Percentiles rank a stretch among this genome's conserved stretches.
Conservation (phyloP, 805 yeast genomes). For the Metschnikowia gruessii region DNA sequence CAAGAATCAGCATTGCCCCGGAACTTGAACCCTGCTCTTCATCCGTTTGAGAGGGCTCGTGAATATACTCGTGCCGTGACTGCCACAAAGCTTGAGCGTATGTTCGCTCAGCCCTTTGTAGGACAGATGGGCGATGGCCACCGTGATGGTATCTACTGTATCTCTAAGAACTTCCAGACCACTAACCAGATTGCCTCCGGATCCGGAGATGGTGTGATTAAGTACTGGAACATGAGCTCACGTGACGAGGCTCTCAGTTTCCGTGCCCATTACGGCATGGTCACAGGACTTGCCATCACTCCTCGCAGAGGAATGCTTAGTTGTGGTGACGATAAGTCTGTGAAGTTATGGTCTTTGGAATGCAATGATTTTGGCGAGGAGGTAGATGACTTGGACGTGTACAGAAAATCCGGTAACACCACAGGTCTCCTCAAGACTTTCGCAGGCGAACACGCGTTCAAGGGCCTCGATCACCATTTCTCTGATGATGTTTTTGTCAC, state of each 20-base stretch:
- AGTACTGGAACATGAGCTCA: conserved; percentile 87
- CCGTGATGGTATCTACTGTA: conserved; percentile 85
- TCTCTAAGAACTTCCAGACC: conserved; percentile 72
- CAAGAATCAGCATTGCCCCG: conserved; percentile 87
- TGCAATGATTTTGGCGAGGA: conserved; percentile 48
- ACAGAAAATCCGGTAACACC: conserved; percentile 24
- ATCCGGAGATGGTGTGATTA: conserved; percentile 91
- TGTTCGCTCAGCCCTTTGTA: conserved; percentile 97
- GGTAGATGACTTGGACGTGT: conserved; percentile 31
- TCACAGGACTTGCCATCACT: conserved; percentile 75
- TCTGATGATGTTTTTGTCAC: conserved; percentile 75
- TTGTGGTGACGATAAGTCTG: conserved; percentile 87
- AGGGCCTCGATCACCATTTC: conserved; percentile 82
- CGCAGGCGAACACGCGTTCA: conserved; percentile 80
- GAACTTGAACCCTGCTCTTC: conserved; percentile 88
- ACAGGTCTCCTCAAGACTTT: conserved; percentile 73
- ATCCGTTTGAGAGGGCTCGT: conserved; percentile 95
- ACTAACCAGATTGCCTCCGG: conserved; percentile 84
- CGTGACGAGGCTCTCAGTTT: conserved; percentile 72
- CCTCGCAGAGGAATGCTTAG: conserved; percentile 62
- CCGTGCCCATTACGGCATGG: conserved; percentile 88
- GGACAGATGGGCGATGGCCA: conserved; percentile 96
- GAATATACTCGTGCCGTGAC: conserved; percentile 93
- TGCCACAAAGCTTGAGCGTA: conserved; percentile 91
- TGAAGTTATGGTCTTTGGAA: conserved; percentile 84